Evolutionary conservation across 2,329 filamentous ascomycete species (phyloP).

Genomic region (Hymenoscyphus scutula): DNA sequence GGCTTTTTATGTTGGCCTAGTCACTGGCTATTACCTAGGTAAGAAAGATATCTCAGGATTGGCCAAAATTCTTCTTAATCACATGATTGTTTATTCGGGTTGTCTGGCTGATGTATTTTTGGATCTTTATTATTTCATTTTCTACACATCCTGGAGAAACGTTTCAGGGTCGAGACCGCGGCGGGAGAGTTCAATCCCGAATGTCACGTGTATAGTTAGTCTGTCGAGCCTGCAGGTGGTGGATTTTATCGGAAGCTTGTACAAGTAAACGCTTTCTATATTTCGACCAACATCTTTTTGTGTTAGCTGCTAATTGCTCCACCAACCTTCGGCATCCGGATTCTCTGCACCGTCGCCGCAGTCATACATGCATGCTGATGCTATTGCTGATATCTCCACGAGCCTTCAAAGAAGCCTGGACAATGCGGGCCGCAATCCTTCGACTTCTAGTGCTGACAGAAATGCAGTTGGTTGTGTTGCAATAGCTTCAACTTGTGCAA

Average conservation of each 20-base stretch:
- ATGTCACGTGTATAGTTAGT: neutral
- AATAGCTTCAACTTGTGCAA: neutral
- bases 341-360: slow-evolving; percentile 2
- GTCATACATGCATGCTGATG: slow-evolving; percentile 7
- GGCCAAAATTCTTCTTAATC: too few relatives aligned
- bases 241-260: neutral
- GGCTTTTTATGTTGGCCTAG: too few relatives aligned
- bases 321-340: neutral
- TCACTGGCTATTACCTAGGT: too few relatives aligned
- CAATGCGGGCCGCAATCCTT: slow-evolving; percentile 6
- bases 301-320: neutral
- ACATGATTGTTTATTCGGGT: too few relatives aligned
- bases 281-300: neutral
- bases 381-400: neutral
- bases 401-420: neutral
- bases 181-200: neutral
- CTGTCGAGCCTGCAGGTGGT: too few relatives aligned
- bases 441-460: neutral
- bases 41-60: too few relatives aligned
- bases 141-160: too few relatives aligned
- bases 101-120: too few relatives aligned
- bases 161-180: neutral
- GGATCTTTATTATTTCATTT: too few relatives aligned
- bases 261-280: neutral
- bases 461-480: neutral